These are phyloP conservation scores for Lonicera japonica DNA, from an alignment of 129 eudicot genomes.

Conservation along the genomic window DNA sequence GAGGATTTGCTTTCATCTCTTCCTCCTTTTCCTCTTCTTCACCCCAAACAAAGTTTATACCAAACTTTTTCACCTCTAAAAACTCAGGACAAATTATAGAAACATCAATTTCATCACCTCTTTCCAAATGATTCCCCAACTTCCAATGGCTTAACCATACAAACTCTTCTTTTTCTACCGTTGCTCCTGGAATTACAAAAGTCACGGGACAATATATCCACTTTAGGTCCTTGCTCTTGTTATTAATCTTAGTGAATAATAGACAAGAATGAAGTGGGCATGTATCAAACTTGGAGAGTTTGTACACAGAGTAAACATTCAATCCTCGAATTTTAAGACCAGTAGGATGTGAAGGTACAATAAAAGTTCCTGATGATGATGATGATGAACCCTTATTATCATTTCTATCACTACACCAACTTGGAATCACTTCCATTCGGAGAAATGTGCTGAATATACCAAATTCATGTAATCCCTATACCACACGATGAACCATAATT, in stretches of 20 bases:
- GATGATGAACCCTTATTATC: too few species aligned
- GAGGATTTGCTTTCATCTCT: not conserved
- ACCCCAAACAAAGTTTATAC: not conserved
- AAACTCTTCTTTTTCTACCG: not conserved
- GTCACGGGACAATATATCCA: not conserved
- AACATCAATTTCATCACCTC: conserved; percentile 3
- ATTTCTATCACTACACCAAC: not conserved
- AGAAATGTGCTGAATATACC: conserved; percentile 15
- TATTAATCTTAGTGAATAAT: not conserved
- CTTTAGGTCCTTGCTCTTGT: not conserved
- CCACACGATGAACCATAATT: not conserved
- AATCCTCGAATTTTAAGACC: not conserved
- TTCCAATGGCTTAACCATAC: conserved; percentile 8
- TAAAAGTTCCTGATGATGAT: not conserved
- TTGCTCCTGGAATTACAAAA: not conserved
- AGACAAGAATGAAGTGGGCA: not conserved
- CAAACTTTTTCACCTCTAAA: not conserved
- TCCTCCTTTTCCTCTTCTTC: too few species aligned
- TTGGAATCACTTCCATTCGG: conserved; percentile 9
- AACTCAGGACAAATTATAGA: not conserved
- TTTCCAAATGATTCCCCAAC: not conserved
- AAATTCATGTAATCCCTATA: conserved; percentile 11
- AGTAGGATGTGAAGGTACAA: not conserved
- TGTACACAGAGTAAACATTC: not conserved
- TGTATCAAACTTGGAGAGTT: not conserved